Evolutionary conservation across 169 alveolate genomes (phyloP), one percentile per base, ranked within the genome.

Genomic region (Cryptosporidium xiaoi): DNA sequence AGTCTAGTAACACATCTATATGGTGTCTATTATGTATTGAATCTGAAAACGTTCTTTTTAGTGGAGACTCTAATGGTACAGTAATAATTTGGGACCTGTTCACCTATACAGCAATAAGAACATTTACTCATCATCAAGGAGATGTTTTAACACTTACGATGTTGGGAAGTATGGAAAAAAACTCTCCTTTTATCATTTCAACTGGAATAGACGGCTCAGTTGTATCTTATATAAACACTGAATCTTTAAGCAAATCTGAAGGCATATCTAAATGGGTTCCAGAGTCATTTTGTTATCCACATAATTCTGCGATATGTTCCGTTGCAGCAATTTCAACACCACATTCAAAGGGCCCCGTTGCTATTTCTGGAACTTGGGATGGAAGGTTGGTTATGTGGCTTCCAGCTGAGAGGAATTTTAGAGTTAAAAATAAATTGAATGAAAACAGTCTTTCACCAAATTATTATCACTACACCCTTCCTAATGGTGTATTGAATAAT

Each of bases 41-140:
- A 46, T 77, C 87, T 40, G 87, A 77, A 24, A 62, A 62, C 7
- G 40, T 77, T 20, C 29, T 77, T n/a, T 77, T 77, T 62, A 77
- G 77, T 36, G 87, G 87, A 3, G 87, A 77, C 64, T 77, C 87
- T 18, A 77, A 77, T 62, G 87, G 87, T 15, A 62, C 71, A n/a
- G 87, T 77, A 2, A 36, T 77, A 4, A 64, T 77, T 40, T 77
- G 87, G 87, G 87, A 77, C 56, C 18, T 77, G 40, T 20, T 60
- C 0, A 77, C 87, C 46, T 60, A 77, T 16, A 77, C 87, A 18
- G 87, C 87, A 46, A 18, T 77, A 44, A 77, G 64, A 27, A 56
- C 64, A 24, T 77, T 77, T 62, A 56, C 20, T 27, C 71, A 77
- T 15, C 87, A 77, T 44, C 77, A 60, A 46, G 77, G 65, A 12